Base-by-base conservation (phyloP, 352 stramenopile species). In the Phytopythium cucurbitacearum region DNA sequence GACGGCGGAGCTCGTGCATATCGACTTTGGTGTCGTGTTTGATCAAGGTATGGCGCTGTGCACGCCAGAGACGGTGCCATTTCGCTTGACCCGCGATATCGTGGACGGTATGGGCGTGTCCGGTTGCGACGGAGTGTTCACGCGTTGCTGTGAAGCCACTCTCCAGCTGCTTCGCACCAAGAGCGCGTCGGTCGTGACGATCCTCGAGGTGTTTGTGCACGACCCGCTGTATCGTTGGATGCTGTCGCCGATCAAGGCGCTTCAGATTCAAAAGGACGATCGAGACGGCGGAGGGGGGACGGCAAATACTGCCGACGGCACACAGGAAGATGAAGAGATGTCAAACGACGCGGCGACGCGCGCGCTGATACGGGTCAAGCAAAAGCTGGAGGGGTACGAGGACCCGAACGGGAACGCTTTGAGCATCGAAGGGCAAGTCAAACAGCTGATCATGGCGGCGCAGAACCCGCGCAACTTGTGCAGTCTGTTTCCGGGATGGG, bases 1-100 rank as follows among this genome's bases (percentile, higher is more conserved):
- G 38, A 99, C 95, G 2, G 97, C 89, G 9, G 97, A 99, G 71
- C 74, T 99, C 34, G 94, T 99, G 39, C 98, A 99, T 65, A 99
- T 99, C 64, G 98, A 99, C 72, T 99, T 99, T 80, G 98, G 98
- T 8, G 96, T 99, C 42, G 95, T 99, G 9, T 99, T 99, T 79
- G 98, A 99, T 59, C 97, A 99, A 60, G 85, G 83, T 6, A 92
- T 95, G 84, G 81, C 80, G 55, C 67, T 99, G 4, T 86, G 82
- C 52, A 98, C 90, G 16, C 98, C 98, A 1, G 98, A 99, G 76
- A 97, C 85, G 1, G 96, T 99, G 39, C 98, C 98, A 10, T 99
- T 99, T 71, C 95, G 98, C 15, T 82, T 99, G 5, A 99, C 97
- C 13, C 81, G 97, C 11, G 97, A 99, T 56, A 76, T 99, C 6